phyloP scores from a whole-genome alignment of 2,329 filamentous ascomycete species.

The Dactylonectria estremocensis region DNA sequence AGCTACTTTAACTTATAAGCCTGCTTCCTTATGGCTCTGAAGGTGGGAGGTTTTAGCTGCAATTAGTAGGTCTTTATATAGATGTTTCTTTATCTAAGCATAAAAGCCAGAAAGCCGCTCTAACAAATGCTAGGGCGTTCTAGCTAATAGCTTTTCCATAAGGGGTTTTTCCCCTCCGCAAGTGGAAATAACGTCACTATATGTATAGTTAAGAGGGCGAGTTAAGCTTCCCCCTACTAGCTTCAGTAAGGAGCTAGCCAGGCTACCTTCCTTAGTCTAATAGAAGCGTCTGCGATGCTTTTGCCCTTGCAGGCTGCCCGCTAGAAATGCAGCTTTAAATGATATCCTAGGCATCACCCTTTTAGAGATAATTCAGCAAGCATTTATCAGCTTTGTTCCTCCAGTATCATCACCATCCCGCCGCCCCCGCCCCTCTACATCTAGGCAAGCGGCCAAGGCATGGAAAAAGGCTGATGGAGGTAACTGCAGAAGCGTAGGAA shows the following conservation, averaged over 20 bases:
- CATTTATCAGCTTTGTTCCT: neutral
- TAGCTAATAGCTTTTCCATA: neutral
- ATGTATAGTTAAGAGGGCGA: neutral
- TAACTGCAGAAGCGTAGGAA: neutral
- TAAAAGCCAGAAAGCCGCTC: neutral
- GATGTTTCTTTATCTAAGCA: neutral
- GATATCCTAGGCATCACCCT: neutral
- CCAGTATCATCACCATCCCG: neutral
- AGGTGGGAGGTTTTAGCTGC: neutral
- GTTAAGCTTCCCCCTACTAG: neutral
- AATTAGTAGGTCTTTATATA: neutral
- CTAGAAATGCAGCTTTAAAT: neutral
- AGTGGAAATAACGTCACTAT: neutral
- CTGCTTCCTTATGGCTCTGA: neutral
- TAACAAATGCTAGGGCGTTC: neutral
- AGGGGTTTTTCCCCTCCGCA: neutral
- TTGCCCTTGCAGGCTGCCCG: neutral
- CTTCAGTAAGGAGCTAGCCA: neutral
- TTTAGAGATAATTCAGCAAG: neutral
- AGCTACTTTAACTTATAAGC: neutral
- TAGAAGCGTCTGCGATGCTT: neutral
- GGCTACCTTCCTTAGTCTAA: neutral
- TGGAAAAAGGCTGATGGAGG: neutral
- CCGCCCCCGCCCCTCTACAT: neutral
- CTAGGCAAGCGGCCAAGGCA: neutral